A percentile compares a stretch with the other conserved stretches of the same genome.
phyloP scores from a whole-genome alignment of 1,139 yeast genomes.

The Debaryomyces subglobosus region DNA sequence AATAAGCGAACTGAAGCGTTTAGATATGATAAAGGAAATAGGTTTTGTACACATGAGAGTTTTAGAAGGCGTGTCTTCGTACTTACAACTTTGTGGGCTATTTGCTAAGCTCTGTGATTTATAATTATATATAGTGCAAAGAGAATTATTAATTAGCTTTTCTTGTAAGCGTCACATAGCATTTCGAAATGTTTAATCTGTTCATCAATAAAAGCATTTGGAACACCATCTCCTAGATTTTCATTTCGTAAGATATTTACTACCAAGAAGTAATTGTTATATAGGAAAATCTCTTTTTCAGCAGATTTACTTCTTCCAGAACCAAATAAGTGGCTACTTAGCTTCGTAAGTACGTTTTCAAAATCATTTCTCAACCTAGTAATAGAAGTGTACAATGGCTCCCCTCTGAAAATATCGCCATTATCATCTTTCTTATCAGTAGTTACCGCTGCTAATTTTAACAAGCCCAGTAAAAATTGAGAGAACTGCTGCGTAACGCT shows the following conservation, averaged over 20 bases:
- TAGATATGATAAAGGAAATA: conserved; percentile 80
- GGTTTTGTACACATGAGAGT: conserved; percentile 92
- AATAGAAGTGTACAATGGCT: conserved; percentile 74
- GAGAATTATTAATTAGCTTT: conserved; percentile 8
- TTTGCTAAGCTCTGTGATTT: conserved; percentile 60
- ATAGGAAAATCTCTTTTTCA: conserved; percentile 71
- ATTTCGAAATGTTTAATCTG: conserved; percentile 64
- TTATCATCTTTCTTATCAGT: conserved; percentile 18
- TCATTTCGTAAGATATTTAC: conserved; percentile 52
- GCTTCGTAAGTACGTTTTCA: conserved; percentile 74
- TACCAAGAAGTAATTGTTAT: conserved; percentile 70
- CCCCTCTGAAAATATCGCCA: conserved; percentile 42
- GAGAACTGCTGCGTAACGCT: conserved; percentile 78
- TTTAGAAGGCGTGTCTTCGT: conserved; percentile 89
- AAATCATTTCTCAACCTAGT: conserved; percentile 74
- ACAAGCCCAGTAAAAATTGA: conserved; percentile 69
- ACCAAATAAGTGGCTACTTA: conserved; percentile 48
- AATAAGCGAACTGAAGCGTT: conserved; percentile 64
- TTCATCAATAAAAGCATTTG: conserved; percentile 53
- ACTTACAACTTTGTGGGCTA: conserved; percentile 83
- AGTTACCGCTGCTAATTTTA: conserved; percentile 51
- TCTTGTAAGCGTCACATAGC: conserved; percentile 62
- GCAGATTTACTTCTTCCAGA: conserved; percentile 39
- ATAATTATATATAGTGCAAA: conserved; percentile 7
- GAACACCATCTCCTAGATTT: conserved; percentile 31